A percentile compares a stretch with the other conserved stretches of the same genome.
Conservation (phyloP, 2,329 filamentous ascomycete species). For the Exophiala dermatitidis region DNA sequence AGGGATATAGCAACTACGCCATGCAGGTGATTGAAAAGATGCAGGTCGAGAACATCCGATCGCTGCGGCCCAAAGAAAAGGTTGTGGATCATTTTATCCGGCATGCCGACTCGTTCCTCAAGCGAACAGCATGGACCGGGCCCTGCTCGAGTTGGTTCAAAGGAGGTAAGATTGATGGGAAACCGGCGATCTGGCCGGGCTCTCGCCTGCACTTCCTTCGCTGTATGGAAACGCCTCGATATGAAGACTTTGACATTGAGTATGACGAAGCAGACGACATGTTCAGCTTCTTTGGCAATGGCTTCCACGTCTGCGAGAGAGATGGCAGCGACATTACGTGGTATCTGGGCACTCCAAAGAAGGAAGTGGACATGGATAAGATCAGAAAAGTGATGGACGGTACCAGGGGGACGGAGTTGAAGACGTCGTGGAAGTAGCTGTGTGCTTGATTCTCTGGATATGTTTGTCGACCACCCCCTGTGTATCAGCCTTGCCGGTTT, state of each 20-base stretch:
- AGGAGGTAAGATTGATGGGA: slow-evolving; percentile 21
- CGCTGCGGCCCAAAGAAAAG: slow-evolving; percentile 14
- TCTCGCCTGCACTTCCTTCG: slow-evolving; percentile 35
- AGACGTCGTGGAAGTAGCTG: neutral
- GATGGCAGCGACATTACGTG: slow-evolving; percentile 21
- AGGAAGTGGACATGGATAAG: slow-evolving; percentile 11
- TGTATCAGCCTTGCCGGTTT: neutral
- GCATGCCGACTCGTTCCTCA: slow-evolving; percentile 37
- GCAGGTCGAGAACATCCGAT: slow-evolving; percentile 23
- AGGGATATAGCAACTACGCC: slow-evolving; percentile 25
- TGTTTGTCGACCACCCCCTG: neutral
- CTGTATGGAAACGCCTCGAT: slow-evolving; percentile 33
- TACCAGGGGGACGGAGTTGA: slow-evolving; percentile 9
- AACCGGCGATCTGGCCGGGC: slow-evolving; percentile 37
- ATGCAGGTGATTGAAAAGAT: slow-evolving; percentile 28
- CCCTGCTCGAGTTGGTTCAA: slow-evolving; percentile 23
- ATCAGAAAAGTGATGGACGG: slow-evolving; percentile 12
- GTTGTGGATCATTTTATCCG: slow-evolving; percentile 32
- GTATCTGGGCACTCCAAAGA: slow-evolving; percentile 14
- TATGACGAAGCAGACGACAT: slow-evolving; percentile 34
- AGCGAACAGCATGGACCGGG: slow-evolving; percentile 28
- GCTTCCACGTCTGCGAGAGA: slow-evolving; percentile 31
- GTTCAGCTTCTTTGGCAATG: slow-evolving; percentile 40
- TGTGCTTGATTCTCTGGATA: neutral
- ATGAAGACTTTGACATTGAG: slow-evolving; percentile 40